Conservation (phyloP, 805 yeast species). For the Lipomyces sp. region DNA sequence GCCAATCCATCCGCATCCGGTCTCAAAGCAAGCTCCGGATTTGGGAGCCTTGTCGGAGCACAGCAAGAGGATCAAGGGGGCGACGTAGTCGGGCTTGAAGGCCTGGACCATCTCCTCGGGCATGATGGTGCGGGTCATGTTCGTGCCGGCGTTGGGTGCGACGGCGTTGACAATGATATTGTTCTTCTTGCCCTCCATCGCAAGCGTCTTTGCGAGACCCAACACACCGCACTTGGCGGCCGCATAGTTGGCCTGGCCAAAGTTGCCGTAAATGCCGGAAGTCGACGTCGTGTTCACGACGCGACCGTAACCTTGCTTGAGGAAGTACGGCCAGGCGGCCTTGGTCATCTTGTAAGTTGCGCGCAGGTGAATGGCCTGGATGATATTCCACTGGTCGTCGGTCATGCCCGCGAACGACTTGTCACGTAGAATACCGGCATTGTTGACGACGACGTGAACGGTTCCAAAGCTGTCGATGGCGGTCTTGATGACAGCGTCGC, state of each 20-base stretch:
- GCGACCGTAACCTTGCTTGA: constrained; percentile 73
- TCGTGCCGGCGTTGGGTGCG: constrained; percentile 98
- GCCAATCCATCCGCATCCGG: constrained; percentile 97
- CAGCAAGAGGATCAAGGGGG: constrained; percentile 80
- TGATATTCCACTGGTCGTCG: constrained; percentile 77
- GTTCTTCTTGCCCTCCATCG: constrained; percentile 81
- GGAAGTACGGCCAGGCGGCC: constrained; percentile 89
- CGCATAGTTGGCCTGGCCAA: constrained; percentile 95
- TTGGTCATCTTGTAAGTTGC: constrained; percentile 81
- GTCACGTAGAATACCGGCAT: constrained; percentile 94
- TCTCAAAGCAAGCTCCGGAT: constrained; percentile 82
- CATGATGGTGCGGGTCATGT: constrained; percentile 90
- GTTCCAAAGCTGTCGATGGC: constrained; percentile 76
- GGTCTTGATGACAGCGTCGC: constrained; percentile 70
- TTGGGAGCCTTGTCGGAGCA: constrained; percentile 70
- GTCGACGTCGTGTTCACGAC: constrained; percentile 90
- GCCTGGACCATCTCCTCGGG: constrained; percentile 74
- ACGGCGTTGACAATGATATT: constrained; percentile 75
- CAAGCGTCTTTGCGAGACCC: constrained; percentile 80
- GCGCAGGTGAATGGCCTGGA: constrained; percentile 72
- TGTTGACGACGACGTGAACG: constrained; percentile 81
- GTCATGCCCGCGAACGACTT: constrained; percentile 81
- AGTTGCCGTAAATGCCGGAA: constrained; percentile 95
- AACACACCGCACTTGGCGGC: constrained; percentile 88
- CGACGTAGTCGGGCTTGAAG: constrained; percentile 83